Conservation (phyloP, 441 rosid species). For the Erodium trifolium region DNA sequence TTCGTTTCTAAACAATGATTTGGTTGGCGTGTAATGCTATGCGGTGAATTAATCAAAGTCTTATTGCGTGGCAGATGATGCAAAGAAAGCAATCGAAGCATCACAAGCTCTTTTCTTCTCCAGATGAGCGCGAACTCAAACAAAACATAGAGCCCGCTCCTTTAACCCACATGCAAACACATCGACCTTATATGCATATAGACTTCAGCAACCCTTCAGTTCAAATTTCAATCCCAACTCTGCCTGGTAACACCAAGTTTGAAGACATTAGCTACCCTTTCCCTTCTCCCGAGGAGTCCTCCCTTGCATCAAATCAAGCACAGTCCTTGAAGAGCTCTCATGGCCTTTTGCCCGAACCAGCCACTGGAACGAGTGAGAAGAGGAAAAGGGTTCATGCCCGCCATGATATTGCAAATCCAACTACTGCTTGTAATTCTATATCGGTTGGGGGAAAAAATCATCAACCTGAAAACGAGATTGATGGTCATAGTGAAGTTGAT, state of each 20-base stretch:
- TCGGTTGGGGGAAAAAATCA: conserved; percentile 30
- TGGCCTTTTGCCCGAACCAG: conserved; percentile 32
- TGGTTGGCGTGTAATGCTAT: neutral
- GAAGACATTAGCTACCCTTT: conserved; percentile 39
- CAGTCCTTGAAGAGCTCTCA: conserved; percentile 38
- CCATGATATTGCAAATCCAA: conserved; percentile 21
- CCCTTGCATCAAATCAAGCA: conserved; percentile 51
- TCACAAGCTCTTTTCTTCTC: conserved; percentile 27
- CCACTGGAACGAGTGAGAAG: conserved; percentile 25
- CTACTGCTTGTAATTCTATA: conserved; percentile 31
- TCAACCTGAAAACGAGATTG: conserved; percentile 31
- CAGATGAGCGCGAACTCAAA: conserved; percentile 23
- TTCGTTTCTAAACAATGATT: too few species aligned
- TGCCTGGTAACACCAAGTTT: conserved; percentile 34
- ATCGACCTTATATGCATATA: conserved; percentile 22
- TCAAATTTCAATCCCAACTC: conserved; percentile 43
- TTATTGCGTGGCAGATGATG: conserved; percentile 34
- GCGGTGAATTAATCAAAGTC: conserved; percentile 11
- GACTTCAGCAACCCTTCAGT: conserved; percentile 32
- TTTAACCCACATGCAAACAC: conserved; percentile 22
- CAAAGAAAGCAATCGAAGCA: conserved; percentile 35
- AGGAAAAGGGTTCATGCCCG: conserved; percentile 26
- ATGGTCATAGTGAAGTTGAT: conserved; percentile 37
- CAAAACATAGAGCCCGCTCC: conserved; percentile 26
- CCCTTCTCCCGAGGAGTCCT: conserved; percentile 41